Conservation (phyloP, 2,329 filamentous ascomycete genomes). For the Celoporthe dispersa region DNA sequence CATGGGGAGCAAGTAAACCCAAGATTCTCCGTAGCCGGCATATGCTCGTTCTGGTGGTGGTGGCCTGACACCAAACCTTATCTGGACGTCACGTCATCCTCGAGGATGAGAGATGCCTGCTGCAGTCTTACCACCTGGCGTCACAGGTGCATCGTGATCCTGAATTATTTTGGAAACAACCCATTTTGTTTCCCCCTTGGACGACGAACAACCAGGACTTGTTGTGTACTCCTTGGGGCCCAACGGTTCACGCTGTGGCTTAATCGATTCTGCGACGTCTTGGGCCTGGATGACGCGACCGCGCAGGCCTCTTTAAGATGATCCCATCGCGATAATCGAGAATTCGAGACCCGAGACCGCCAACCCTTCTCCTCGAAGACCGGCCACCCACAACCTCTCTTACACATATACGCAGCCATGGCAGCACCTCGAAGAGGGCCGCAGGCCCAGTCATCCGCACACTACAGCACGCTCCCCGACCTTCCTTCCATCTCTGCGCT, state of each 20-base stretch:
- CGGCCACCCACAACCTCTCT: background rate
- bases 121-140: conserved; percentile 8
- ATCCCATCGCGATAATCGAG: conserved; percentile 20
- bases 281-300: conserved; percentile 14
- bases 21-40: conserved; percentile 8
- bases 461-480: conserved; percentile 44
- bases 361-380: background rate
- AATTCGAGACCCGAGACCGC: background rate
- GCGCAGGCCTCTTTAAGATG: conserved; percentile 21
- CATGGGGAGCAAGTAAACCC: background rate
- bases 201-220: background rate
- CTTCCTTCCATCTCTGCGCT: conserved; percentile 73
- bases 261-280: background rate
- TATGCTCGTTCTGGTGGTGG: background rate
- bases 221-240: background rate
- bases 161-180: background rate
- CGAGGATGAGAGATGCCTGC: conserved; percentile 3
- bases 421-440: conserved; percentile 20
- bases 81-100: conserved; percentile 22
- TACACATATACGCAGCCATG: conserved; percentile 18
- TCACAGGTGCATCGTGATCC: conserved; percentile 3
- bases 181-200: background rate
- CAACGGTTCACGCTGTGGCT: background rate
- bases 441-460: conserved; percentile 18
- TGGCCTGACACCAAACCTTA: conserved; percentile 26